Conservation (phyloP, 805 yeast species). For the Wickerhamomyces hampshirensis region DNA sequence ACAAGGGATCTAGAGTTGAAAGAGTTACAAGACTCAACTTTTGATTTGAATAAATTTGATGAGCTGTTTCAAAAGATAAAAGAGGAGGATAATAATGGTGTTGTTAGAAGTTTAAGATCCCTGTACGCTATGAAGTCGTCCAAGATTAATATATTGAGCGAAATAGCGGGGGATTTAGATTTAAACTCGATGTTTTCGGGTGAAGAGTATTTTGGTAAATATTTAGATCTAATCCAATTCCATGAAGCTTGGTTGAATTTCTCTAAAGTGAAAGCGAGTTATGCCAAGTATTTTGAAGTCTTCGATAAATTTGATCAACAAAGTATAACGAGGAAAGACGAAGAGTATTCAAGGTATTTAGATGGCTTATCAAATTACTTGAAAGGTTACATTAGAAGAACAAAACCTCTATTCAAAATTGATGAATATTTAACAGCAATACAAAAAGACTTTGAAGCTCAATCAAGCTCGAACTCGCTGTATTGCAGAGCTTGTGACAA, state of each 20-base stretch:
- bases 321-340: slow-evolving; percentile 13
- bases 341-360: slow-evolving; percentile 33
- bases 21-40: slow-evolving; percentile 21
- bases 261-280: slow-evolving; percentile 32
- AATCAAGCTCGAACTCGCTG: slow-evolving; percentile 24
- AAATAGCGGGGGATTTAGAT: slow-evolving; percentile 43
- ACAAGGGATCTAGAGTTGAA: slow-evolving; percentile 3
- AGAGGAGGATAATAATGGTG: slow-evolving; percentile 24
- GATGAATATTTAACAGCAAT: slow-evolving; percentile 24
- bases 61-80: slow-evolving; percentile 28
- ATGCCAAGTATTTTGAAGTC: slow-evolving; percentile 45
- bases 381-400: slow-evolving; percentile 38
- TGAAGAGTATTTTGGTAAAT: slow-evolving; percentile 62
- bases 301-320: slow-evolving; percentile 37
- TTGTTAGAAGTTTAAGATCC: slow-evolving; percentile 21
- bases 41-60: slow-evolving; percentile 35
- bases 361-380: slow-evolving; percentile 46
- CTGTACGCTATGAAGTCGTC: slow-evolving; percentile 15
- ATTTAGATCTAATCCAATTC: slow-evolving; percentile 48
- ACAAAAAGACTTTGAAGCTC: slow-evolving; percentile 11
- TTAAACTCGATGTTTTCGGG: slow-evolving; percentile 48
- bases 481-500: slow-evolving; percentile 65
- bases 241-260: slow-evolving; percentile 54
- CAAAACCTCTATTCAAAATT: slow-evolving; percentile 44
- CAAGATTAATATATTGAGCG: slow-evolving; percentile 37